Conservation (phyloP, 2,329 filamentous ascomycete genomes). For the Falciphora oryzae region DNA sequence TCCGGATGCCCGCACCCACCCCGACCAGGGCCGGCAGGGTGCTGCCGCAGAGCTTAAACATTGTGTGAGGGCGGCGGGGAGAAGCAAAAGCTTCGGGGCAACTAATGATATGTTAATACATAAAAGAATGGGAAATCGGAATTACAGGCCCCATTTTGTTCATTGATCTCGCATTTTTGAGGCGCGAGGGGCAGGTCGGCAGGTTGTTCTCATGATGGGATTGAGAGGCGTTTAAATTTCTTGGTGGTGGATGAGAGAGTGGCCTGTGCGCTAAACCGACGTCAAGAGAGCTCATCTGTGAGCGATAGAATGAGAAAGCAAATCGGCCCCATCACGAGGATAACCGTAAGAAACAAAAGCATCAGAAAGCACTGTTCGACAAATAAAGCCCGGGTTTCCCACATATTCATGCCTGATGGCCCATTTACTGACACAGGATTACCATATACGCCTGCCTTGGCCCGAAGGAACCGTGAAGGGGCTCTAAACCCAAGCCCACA, state of each 20-base stretch:
- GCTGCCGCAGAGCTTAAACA: neutral
- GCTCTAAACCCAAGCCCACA: neutral
- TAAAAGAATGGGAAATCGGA: neutral
- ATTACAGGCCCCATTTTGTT: neutral
- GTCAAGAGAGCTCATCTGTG: neutral
- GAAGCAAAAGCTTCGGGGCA: neutral
- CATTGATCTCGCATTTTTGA: neutral
- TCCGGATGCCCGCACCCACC: neutral
- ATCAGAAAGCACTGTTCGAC: neutral
- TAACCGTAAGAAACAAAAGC: neutral
- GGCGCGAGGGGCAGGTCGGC: neutral
- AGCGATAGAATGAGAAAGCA: neutral
- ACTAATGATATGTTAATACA: neutral
- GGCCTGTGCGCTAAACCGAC: conserved; percentile 1
- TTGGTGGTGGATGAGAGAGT: neutral
- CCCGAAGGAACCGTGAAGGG: neutral
- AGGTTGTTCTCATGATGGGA: neutral
- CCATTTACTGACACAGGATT: neutral
- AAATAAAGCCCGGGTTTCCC: neutral
- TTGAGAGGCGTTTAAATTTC: neutral
- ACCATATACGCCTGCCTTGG: neutral
- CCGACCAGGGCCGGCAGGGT: neutral
- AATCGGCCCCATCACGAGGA: neutral
- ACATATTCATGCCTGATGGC: neutral
- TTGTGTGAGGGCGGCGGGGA: neutral